phyloP scores from a whole-genome alignment of 2,329 filamentous ascomycete genomes.

The Stagonosporopsis tanaceti region DNA sequence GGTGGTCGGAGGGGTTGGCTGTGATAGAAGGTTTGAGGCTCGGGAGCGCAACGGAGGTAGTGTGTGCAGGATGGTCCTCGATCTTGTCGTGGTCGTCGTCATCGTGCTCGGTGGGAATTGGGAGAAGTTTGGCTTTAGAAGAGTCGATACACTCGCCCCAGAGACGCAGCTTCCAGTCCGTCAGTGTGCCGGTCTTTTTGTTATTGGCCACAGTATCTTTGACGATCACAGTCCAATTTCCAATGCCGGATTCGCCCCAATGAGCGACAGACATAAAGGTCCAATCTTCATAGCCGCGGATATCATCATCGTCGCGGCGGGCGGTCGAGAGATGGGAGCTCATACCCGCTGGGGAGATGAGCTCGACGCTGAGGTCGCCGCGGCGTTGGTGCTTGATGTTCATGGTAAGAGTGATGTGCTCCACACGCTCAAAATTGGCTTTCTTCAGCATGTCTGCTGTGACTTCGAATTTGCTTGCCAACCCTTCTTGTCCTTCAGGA shows the following conservation, averaged over 20 bases:
- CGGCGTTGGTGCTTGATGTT: constrained; percentile 87
- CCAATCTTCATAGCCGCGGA: constrained; percentile 86
- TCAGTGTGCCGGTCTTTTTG: constrained; percentile 76
- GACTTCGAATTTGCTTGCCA: constrained; percentile 82
- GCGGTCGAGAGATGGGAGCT: constrained; percentile 83
- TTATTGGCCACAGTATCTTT: constrained; percentile 81
- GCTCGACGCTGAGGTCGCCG: constrained; percentile 90
- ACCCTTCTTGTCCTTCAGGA: constrained; percentile 81
- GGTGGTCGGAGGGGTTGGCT: constrained; percentile 57
- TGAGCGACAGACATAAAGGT: constrained; percentile 99
- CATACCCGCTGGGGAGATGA: constrained; percentile 82
- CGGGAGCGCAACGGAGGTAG: constrained; percentile 62
- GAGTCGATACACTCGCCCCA: constrained; percentile 90
- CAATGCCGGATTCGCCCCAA: constrained; percentile 89
- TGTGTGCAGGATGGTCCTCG: constrained; percentile 64
- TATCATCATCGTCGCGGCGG: constrained; percentile 72
- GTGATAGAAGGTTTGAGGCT: constrained; percentile 57
- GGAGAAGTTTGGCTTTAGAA: constrained; percentile 74
- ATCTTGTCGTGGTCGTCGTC: constrained; percentile 79
- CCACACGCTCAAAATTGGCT: constrained; percentile 84
- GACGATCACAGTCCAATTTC: constrained; percentile 89
- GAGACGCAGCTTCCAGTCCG: constrained; percentile 91
- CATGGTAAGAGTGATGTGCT: constrained; percentile 98
- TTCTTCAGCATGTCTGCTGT: constrained; percentile 80
- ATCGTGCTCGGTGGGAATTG: constrained; percentile 82